phyloP scores from a whole-genome alignment of 768 basidiomycete species.

The Hericium erinaceus region DNA sequence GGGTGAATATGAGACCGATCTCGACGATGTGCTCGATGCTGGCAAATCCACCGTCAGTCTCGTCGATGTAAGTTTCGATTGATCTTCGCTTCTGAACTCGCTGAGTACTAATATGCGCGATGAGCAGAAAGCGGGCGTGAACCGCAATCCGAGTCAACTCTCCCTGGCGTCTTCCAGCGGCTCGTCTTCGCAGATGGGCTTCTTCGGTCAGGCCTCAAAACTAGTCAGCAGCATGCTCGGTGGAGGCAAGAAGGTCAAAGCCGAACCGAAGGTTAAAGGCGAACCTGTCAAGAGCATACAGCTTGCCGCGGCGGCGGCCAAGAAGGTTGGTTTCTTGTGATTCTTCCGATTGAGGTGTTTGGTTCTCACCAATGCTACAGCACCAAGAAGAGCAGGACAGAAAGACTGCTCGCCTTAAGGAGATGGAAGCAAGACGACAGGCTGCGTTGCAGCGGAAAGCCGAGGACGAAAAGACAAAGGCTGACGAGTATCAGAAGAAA shows the following conservation, averaged over 20 bases:
- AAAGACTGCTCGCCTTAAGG: conserved; percentile 62
- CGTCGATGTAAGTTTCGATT: conserved; percentile 30
- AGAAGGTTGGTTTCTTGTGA: conserved; percentile 53
- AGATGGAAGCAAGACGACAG: conserved; percentile 79
- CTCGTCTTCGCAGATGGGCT: conserved; percentile 34
- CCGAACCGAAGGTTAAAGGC: conserved; percentile 45
- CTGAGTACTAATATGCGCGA: neutral
- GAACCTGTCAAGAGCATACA: conserved; percentile 73
- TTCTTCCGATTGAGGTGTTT: conserved; percentile 1
- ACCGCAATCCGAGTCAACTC: conserved; percentile 30
- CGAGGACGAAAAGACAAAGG: conserved; percentile 62
- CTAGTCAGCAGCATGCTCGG: conserved; percentile 60
- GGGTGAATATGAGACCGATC: conserved; percentile 28
- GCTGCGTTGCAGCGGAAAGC: conserved; percentile 62
- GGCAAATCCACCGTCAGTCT: conserved; percentile 29
- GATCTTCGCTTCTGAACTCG: neutral
- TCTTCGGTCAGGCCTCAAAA: conserved; percentile 64
- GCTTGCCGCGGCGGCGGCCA: conserved; percentile 74
- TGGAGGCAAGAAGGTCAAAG: conserved; percentile 55
- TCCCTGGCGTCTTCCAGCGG: conserved; percentile 38
- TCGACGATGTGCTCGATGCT: conserved; percentile 25
- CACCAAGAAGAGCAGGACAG: conserved; percentile 86
- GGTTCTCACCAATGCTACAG: conserved; percentile 29
- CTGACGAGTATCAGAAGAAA: conserved; percentile 61
- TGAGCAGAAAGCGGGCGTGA: conserved; percentile 12